Conservation (phyloP, 495 filamentous ascomycete species). For the Aspergillus conjunctus region DNA sequence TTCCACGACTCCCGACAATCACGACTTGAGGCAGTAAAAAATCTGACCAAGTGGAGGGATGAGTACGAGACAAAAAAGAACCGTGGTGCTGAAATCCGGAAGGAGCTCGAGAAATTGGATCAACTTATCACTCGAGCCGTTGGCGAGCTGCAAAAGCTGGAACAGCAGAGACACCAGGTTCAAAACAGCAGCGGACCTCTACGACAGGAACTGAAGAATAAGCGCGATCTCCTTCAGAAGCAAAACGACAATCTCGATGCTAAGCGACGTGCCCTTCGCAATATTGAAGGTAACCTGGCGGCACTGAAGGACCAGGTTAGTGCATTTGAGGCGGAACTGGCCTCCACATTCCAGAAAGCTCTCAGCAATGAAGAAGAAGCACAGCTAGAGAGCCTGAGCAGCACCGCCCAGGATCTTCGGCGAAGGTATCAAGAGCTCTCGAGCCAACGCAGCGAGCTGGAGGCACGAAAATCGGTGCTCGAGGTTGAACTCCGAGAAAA, state of each 20-base stretch:
- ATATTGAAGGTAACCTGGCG: constrained; percentile 73
- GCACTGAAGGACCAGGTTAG: constrained; percentile 71
- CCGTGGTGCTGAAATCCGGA: constrained; percentile 59
- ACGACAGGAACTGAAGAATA: constrained; percentile 69
- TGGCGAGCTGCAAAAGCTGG: constrained; percentile 78
- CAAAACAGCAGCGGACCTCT: constrained; percentile 83
- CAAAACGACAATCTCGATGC: constrained; percentile 73
- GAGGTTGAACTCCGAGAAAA: constrained; percentile 88
- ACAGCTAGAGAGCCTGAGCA: constrained; percentile 70
- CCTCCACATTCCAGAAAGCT: constrained; percentile 88
- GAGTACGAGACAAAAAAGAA: constrained; percentile 67
- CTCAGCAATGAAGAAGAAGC: constrained; percentile 81
- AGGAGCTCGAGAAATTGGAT: constrained; percentile 72
- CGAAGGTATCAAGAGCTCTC: constrained; percentile 74
- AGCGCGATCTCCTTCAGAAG: constrained; percentile 69
- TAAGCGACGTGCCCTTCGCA: constrained; percentile 68
- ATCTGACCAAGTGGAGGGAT: constrained; percentile 72
- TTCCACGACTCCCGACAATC: constrained; percentile 84
- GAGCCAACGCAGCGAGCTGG: constrained; percentile 72
- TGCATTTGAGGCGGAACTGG: constrained; percentile 75
- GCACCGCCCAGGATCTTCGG: constrained; percentile 69
- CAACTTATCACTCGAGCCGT: constrained; percentile 84
- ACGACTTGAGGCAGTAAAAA: constrained; percentile 77
- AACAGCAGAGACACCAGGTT: constrained; percentile 74
- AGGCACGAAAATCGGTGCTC: constrained; percentile 73